These are phyloP conservation scores for Marasmius tenuissimus DNA, from an alignment of 1,284 basidiomycete species.

Conservation along the genomic window DNA sequence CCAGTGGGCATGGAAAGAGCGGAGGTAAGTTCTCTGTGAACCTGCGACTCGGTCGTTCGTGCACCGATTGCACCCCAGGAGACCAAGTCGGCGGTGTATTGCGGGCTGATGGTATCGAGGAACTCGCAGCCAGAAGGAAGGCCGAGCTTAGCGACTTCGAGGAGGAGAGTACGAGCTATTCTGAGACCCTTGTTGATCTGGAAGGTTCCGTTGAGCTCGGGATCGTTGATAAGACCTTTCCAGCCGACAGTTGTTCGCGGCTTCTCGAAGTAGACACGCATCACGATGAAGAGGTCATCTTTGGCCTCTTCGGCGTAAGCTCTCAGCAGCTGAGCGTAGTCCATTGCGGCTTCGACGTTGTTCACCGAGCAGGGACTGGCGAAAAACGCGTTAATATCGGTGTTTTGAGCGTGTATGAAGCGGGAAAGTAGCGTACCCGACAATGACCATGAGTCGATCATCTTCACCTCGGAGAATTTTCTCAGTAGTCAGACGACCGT, in stretches of 20 bases:
- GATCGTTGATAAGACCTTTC: slow-evolving; percentile 98
- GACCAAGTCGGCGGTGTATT: slow-evolving; percentile 95
- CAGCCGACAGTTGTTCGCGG: slow-evolving; percentile 96
- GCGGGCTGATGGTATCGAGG: slow-evolving; percentile 81
- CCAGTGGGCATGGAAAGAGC: slow-evolving; percentile 90
- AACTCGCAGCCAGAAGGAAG: slow-evolving; percentile 89
- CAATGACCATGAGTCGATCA: slow-evolving; percentile 86
- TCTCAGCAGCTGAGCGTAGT: slow-evolving; percentile 80
- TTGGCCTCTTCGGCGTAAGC: slow-evolving; percentile 80
- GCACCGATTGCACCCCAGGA: slow-evolving; percentile 98
- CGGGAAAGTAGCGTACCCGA: slow-evolving; percentile 52
- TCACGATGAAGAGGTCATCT: slow-evolving; percentile 91
- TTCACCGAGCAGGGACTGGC: slow-evolving; percentile 90
- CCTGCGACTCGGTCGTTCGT: slow-evolving; percentile 94
- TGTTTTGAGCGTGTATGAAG: background rate
- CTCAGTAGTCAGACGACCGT: slow-evolving; percentile 81
- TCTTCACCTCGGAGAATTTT: slow-evolving; percentile 82
- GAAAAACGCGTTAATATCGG: slow-evolving; percentile 4
- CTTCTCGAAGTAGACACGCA: slow-evolving; percentile 98
- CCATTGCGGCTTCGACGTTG: slow-evolving; percentile 80
- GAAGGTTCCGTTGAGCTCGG: slow-evolving; percentile 83
- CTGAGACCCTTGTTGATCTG: slow-evolving; percentile 97
- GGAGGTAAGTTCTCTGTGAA: slow-evolving; percentile 86
- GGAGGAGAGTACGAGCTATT: slow-evolving; percentile 85
- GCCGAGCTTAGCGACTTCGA: slow-evolving; percentile 85